These are phyloP conservation scores for Cryptococcus hybrid DNA, from an alignment of 1,284 basidiomycete species.

Conservation along the genomic window DNA sequence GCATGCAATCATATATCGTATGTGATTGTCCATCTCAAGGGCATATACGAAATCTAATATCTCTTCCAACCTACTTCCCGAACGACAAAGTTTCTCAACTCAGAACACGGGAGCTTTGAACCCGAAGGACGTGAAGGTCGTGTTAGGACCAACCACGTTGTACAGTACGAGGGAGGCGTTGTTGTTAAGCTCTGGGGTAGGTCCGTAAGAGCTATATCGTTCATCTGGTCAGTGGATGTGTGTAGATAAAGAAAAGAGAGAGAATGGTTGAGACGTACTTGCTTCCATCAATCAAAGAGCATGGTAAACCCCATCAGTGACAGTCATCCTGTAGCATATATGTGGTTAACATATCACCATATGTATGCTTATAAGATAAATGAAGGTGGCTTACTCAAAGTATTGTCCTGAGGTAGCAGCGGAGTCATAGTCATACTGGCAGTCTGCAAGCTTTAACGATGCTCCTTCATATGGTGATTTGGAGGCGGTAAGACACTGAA, in stretches of 20 bases:
- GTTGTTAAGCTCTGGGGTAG: constrained; percentile 6
- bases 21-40: too few species aligned
- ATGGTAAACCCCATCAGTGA: constrained; percentile 4
- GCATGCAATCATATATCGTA: too few species aligned
- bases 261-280: neutral
- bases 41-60: too few species aligned
- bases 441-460: constrained; percentile 6
- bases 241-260: neutral
- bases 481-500: constrained; percentile 14
- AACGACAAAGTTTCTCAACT: neutral
- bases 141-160: constrained; percentile 4
- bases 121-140: constrained; percentile 12
- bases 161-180: constrained; percentile 9
- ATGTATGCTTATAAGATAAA: neutral
- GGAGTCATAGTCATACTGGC: constrained; percentile 17
- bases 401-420: constrained; percentile 17
- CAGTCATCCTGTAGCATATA: constrained; percentile 1
- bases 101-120: constrained; percentile 13
- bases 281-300: constrained; percentile 8
- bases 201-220: constrained; percentile 9
- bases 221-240: neutral
- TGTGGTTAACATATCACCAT: neutral
- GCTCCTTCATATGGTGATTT: neutral
- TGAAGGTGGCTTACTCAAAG: constrained; percentile 9
- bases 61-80: too few species aligned